Conservation (phyloP, 169 alveolate species). For the Cryptosporidium meleagridis region DNA sequence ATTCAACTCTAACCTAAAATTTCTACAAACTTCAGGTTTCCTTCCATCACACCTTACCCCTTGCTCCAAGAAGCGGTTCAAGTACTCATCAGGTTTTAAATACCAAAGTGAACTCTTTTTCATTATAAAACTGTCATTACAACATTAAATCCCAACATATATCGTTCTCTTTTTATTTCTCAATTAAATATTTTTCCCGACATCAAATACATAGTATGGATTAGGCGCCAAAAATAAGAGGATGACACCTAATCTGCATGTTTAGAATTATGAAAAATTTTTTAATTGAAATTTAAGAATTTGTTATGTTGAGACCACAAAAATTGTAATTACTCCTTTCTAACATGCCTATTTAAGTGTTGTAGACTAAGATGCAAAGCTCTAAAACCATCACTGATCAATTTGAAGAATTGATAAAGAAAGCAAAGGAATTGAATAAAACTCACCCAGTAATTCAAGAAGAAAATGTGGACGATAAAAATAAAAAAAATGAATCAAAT, state of each 20-base stretch:
- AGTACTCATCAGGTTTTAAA: conserved; percentile 54
- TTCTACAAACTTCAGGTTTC: conserved; percentile 53
- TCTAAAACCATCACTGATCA: conserved; percentile 41
- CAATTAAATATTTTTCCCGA: background rate
- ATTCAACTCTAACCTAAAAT: conserved; percentile 9
- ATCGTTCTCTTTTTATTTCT: conserved; percentile 5
- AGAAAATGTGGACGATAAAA: background rate
- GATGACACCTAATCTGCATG: conserved; percentile 34
- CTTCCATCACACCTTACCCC: conserved; percentile 70
- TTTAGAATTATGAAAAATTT: background rate
- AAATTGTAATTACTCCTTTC: background rate
- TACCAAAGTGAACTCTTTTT: conserved; percentile 53
- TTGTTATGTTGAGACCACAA: background rate
- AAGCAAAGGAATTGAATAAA: conserved; percentile 19
- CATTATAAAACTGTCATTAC: background rate
- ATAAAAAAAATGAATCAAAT: background rate
- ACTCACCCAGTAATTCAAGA: background rate
- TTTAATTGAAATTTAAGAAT: background rate
- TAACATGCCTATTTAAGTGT: background rate
- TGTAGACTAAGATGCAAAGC: conserved; percentile 20
- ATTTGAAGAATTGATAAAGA: conserved; percentile 46
- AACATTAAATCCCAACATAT: background rate
- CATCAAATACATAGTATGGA: background rate
- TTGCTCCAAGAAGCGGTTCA: conserved; percentile 42
- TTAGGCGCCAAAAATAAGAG: conserved; percentile 49